Percentiles rank a stretch among this genome's conserved stretches.
Evolutionary conservation across 2,329 filamentous ascomycete genomes (phyloP).

Genomic region (Elsinoe arachidis): DNA sequence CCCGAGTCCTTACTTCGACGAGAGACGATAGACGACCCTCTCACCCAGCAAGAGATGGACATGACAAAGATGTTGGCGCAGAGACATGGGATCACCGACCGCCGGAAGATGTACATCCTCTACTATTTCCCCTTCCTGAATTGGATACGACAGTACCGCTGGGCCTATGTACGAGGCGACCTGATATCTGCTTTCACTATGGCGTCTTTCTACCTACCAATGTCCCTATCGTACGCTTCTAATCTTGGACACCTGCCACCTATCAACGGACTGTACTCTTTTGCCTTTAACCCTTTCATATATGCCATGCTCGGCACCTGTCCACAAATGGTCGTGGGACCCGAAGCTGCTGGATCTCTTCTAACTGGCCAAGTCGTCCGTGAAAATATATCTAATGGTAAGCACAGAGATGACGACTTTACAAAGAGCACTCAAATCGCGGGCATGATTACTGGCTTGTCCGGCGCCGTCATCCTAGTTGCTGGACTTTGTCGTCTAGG

Average conservation of each 20-base stretch:
- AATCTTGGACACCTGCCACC: slow-evolving; percentile 90
- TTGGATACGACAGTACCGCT: slow-evolving; percentile 82
- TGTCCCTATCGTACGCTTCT: slow-evolving; percentile 85
- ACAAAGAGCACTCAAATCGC: slow-evolving; percentile 72
- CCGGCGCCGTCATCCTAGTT: slow-evolving; percentile 79
- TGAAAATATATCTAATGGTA: slow-evolving; percentile 61
- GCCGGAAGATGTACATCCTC: slow-evolving; percentile 69
- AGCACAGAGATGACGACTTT: slow-evolving; percentile 56
- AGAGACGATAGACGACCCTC: slow-evolving; percentile 36
- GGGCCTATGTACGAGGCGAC: slow-evolving; percentile 75
- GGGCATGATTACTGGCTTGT: slow-evolving; percentile 78
- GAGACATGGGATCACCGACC: slow-evolving; percentile 64
- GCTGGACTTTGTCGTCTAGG: slow-evolving; percentile 79
- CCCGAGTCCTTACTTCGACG: slow-evolving; percentile 30
- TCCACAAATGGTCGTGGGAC: slow-evolving; percentile 87
- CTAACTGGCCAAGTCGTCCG: slow-evolving; percentile 82
- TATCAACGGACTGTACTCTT: slow-evolving; percentile 88
- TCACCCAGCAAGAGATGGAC: slow-evolving; percentile 55
- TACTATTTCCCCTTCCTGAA: slow-evolving; percentile 90
- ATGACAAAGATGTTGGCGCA: slow-evolving; percentile 64
- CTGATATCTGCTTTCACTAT: slow-evolving; percentile 85
- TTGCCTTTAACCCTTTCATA: slow-evolving; percentile 83
- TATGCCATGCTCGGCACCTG: slow-evolving; percentile 89
- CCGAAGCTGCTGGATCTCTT: slow-evolving; percentile 86
- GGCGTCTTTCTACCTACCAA: slow-evolving; percentile 96